phyloP scores from a whole-genome alignment of 441 rosid species.

The Syzygium malaccense region DNA sequence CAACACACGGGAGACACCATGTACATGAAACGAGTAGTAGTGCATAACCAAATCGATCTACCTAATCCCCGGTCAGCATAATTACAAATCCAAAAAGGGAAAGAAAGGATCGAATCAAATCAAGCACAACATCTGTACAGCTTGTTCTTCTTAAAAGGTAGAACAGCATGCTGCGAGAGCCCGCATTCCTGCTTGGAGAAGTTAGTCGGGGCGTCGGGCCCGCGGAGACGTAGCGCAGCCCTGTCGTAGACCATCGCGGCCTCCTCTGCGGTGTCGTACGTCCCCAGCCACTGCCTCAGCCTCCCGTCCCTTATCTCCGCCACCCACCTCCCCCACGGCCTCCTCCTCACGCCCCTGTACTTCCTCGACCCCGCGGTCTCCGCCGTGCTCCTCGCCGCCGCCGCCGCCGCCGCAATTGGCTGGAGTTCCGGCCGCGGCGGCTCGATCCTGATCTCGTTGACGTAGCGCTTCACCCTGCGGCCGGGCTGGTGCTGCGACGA shows the following conservation, averaged over 20 bases:
- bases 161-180: neutral
- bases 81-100: neutral
- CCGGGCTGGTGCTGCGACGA: neutral
- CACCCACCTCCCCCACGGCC: constrained; percentile 22
- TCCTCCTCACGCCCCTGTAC: constrained; percentile 10
- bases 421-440: neutral
- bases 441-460: constrained; percentile 16
- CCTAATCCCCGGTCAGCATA: neutral
- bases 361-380: constrained; percentile 1
- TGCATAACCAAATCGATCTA: neutral
- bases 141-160: neutral
- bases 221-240: constrained; percentile 11
- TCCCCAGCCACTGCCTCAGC: constrained; percentile 19
- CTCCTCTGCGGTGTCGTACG: constrained; percentile 18
- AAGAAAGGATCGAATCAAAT: neutral
- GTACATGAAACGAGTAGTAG: neutral
- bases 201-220: constrained; percentile 16
- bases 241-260: constrained; percentile 14
- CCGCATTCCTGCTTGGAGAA: constrained; percentile 14
- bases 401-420: neutral
- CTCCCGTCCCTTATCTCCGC: constrained; percentile 19
- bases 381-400: neutral
- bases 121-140: neutral
- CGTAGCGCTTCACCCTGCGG: constrained; percentile 9
- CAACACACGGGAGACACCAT: neutral